A percentile compares a stretch with the other conserved stretches of the same genome.
Evolutionary conservation across 169 alveolate species (phyloP).

Genomic region (Miamiensis avidus): DNA sequence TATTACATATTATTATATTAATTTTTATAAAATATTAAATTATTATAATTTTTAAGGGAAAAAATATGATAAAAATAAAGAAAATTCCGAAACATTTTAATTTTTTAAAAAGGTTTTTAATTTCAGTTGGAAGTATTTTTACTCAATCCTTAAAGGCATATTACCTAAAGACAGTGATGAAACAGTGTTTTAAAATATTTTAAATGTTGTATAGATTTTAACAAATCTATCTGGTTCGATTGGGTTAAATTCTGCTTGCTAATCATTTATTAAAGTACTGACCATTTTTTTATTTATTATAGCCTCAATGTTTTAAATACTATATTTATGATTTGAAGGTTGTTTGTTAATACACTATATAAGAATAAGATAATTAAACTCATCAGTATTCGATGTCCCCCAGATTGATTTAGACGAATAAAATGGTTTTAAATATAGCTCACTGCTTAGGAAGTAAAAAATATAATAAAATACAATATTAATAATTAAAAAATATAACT

Average conservation of each 20-base stretch:
- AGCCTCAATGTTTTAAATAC: no score
- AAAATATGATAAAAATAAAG: background rate
- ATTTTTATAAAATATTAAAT: no score
- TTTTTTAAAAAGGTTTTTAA: slow-evolving; percentile 12
- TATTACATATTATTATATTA: no score
- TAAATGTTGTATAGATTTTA: slow-evolving; percentile 12
- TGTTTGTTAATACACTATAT: background rate
- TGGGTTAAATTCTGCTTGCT: slow-evolving; percentile 9
- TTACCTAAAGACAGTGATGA: slow-evolving; percentile 10
- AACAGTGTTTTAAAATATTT: background rate
- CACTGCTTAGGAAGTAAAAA: slow-evolving; percentile 29
- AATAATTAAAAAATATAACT: background rate
- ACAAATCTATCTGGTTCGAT: slow-evolving; percentile 30
- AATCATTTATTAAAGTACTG: slow-evolving; percentile 14
- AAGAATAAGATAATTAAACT: no score
- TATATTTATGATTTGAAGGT: background rate
- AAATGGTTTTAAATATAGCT: slow-evolving; percentile 25
- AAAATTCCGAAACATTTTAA: background rate
- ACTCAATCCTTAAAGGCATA: background rate
- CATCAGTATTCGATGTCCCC: slow-evolving; percentile 8
- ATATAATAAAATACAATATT: background rate
- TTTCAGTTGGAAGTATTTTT: slow-evolving; percentile 17
- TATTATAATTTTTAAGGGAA: background rate
- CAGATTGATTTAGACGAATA: slow-evolving; percentile 7
- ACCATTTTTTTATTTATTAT: background rate